These are phyloP conservation scores for Blastobotrys ciferrii DNA, from an alignment of 1,139 yeast genomes.

Conservation along the genomic window DNA sequence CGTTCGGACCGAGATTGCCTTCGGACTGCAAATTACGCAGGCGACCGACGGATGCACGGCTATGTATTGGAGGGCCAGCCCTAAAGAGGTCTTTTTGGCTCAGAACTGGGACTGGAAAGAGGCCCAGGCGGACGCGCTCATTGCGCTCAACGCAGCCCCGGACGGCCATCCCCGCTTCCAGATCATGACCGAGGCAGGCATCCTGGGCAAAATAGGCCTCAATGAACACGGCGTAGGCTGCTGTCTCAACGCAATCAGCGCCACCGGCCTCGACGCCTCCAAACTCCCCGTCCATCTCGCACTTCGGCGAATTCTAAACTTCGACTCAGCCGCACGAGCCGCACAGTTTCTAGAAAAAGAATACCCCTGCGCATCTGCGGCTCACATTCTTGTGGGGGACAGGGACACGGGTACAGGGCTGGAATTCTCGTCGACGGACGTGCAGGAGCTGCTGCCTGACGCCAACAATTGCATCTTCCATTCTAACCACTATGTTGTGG, in stretches of 20 bases:
- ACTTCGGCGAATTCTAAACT: slow-evolving; percentile 34
- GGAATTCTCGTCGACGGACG: slow-evolving; percentile 24
- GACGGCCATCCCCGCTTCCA: slow-evolving; percentile 30
- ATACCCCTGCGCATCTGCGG: slow-evolving; percentile 28
- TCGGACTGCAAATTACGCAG: slow-evolving; percentile 27
- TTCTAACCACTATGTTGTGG: slow-evolving; percentile 25
- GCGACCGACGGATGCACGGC: slow-evolving; percentile 39
- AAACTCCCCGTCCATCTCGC: slow-evolving; percentile 38
- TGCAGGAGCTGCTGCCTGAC: slow-evolving; percentile 15
- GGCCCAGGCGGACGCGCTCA: slow-evolving; percentile 29
- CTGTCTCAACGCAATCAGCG: slow-evolving; percentile 36
- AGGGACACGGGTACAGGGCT: slow-evolving; percentile 21
- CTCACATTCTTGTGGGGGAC: slow-evolving; percentile 26
- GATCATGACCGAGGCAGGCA: slow-evolving; percentile 38
- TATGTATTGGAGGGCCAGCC: slow-evolving; percentile 26
- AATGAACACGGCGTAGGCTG: slow-evolving; percentile 38
- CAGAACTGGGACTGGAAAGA: slow-evolving; percentile 41
- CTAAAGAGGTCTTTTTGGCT: slow-evolving; percentile 23
- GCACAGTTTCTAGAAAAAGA: slow-evolving; percentile 22
- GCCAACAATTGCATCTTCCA: slow-evolving; percentile 21
- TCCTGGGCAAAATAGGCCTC: slow-evolving; percentile 39
- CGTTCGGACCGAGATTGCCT: slow-evolving; percentile 38
- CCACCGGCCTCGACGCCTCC: slow-evolving; percentile 30
- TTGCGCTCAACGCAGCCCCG: slow-evolving; percentile 31
- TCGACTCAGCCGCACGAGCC: slow-evolving; percentile 31